A percentile compares a stretch with the other conserved stretches of the same genome.
Evolutionary conservation across 345 rosid genomes (phyloP).

Genomic region (Odontarrhena argentea): DNA sequence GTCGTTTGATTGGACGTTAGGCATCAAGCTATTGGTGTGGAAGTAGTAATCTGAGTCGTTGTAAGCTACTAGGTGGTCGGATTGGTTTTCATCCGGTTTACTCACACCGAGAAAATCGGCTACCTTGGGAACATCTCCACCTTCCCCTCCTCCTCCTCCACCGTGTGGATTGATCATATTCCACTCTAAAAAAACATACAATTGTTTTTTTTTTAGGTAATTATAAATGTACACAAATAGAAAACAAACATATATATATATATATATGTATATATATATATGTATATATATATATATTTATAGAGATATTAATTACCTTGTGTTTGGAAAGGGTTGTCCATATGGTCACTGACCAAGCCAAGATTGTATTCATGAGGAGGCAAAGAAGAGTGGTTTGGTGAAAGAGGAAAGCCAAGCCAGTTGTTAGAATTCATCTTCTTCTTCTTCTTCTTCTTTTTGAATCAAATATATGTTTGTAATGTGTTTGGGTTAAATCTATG

Average conservation of each 20-base stretch:
- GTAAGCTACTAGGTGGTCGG: conserved; percentile 62
- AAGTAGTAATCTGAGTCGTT: conserved; percentile 65
- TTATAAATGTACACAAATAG: not conserved
- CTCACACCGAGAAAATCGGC: conserved; percentile 96
- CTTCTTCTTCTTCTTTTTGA: conserved; percentile 9
- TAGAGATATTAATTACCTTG: conserved; percentile 59
- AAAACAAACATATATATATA: too few species aligned
- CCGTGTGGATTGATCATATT: conserved; percentile 65
- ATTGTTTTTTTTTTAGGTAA: not conserved
- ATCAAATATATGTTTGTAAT: conserved; percentile 26
- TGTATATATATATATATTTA: too few species aligned
- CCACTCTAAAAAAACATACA: conserved; percentile 61
- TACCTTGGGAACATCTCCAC: conserved; percentile 78
- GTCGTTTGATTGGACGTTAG: conserved; percentile 48
- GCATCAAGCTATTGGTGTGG: conserved; percentile 55
- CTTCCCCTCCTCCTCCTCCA: conserved; percentile 32
- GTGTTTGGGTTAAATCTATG: conserved; percentile 25
- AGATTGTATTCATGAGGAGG: conserved; percentile 76
- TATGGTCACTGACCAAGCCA: conserved; percentile 71
- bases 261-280: not conserved
- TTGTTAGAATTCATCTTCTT: conserved; percentile 83
- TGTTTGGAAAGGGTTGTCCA: conserved; percentile 83
- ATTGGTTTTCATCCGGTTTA: conserved; percentile 71
- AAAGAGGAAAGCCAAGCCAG: conserved; percentile 97
- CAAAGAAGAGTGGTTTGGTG: conserved; percentile 75